Base-by-base conservation (phyloP, 2,329 filamentous ascomycete genomes). In the Clarireedia hainanense region DNA sequence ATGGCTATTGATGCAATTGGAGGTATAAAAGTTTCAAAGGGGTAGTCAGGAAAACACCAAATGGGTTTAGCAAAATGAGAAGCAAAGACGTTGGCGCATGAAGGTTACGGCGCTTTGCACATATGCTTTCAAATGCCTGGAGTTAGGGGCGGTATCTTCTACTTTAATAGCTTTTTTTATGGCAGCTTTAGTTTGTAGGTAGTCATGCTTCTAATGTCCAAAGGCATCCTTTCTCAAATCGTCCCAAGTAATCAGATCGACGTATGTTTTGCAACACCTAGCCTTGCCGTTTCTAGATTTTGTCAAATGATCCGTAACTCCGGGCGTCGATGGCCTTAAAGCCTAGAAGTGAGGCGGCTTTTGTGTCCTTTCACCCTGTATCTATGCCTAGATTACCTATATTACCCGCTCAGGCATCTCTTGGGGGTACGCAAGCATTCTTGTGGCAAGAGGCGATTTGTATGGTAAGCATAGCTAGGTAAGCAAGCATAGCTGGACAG, bases 1-100 rank as follows among this genome's bases (percentile, higher is more conserved):
- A 66, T 96, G 91, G 91, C 72, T 96, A 57, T 90, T 95, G 69
- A 83, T 96, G 77, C 84, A 85, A 60, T 94, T 95, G 84, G 91
- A 96, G 70, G 75, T 92, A 57, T 95, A 79, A 61, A 12, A 27
- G 37, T 17, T 42, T 34, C 24, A 42, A 49, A 37, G 17, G 23
- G 5, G 34, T 15, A 43, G 9, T 26, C 23, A 43, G 5, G 47
- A 4, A 37, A 26, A 37, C 15, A 15, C 20, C 9, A 26, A 27
- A 39, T 7, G 37, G 37, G 36, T 37, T 15, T 12, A 53, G 50
- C 49, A 52, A 52, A 34, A 20, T 20, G 20, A 20, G 20, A 42
- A 47, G 40, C 43, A 24, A 23, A 26, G 43, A 39, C 17, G 6
- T 40, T 15, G 37, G 37, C 37, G 37, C 15, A 40, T 40, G 37